Conservation (phyloP, 1,284 basidiomycete genomes). For the Volvariella volvacea region DNA sequence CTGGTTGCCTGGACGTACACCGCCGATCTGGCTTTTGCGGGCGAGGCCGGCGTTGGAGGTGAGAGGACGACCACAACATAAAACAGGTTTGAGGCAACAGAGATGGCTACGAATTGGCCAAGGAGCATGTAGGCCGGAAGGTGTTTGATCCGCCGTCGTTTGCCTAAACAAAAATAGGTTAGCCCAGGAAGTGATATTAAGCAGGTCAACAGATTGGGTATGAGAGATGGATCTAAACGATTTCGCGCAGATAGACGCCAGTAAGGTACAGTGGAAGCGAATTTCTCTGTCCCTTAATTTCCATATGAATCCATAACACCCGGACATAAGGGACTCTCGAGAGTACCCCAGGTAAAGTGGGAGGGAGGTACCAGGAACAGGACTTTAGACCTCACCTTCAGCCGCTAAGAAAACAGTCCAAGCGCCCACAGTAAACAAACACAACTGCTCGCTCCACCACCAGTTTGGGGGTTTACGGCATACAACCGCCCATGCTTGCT, state of each 20-base stretch:
- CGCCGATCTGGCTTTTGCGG: conserved; percentile 10
- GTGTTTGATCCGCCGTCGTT: conserved; percentile 40
- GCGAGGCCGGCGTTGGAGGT: conserved; percentile 11
- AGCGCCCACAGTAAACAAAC: conserved; percentile 58
- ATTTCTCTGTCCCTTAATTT: too few species aligned
- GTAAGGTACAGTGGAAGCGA: too few species aligned
- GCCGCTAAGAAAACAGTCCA: conserved; percentile 55
- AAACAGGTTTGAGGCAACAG: conserved; percentile 64
- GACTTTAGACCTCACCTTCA: conserved; percentile 57
- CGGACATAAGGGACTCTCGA: too few species aligned
- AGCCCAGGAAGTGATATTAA: not conserved
- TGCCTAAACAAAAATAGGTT: conserved; percentile 24
- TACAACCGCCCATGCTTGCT: conserved; percentile 42
- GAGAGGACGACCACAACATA: conserved; percentile 48
- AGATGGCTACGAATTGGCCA: conserved; percentile 70
- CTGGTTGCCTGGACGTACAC: conserved; percentile 9
- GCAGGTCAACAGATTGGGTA: not conserved
- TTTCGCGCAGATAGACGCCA: too few species aligned
- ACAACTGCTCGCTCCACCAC: conserved; percentile 76
- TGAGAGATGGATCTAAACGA: too few species aligned
- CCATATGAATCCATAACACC: too few species aligned
- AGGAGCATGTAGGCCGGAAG: conserved; percentile 71
- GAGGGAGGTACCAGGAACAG: too few species aligned
- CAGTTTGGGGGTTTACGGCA: conserved; percentile 41
- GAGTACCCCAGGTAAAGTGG: too few species aligned